Evolutionary conservation across 371 early-diverging fungal genomes (phyloP), one percentile per base, ranked within the genome.

Genomic region (Rhizopus arrhizus): DNA sequence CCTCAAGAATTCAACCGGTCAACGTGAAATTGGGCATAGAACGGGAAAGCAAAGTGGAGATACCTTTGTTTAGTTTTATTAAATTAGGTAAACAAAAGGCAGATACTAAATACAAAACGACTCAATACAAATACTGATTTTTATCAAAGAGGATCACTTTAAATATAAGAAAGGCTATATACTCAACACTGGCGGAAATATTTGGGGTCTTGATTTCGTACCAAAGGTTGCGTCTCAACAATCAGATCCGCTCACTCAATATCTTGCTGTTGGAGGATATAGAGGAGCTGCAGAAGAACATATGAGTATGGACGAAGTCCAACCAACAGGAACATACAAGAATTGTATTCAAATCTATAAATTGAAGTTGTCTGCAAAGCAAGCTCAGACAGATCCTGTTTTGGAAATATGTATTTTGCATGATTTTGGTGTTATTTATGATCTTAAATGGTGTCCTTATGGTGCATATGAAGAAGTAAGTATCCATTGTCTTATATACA

Each of bases 201-300:
- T 84, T 13, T 85, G 87, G 86, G 83, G 81, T 6, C 47, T 87
- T 42, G 82, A 81, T 48, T 85, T 86, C 74, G 76, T 72, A 15
- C 80, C 81, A 9, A 74, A 74, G 29, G 42, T 71, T n/a, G n/a
- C 45, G 0, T 10, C 57, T 3, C 33, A 48, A 0, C 67, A 69
- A 43, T 40, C 40, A 0, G 58, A 69, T 59, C 55, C 45, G 55
- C 53, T 28, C 9, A 59, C 40, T 31, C 86, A 86, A 43, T 87
- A 83, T 56, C 52, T 87, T 1, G 88, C 86, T 8, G 68, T 84
- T 22, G 84, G 69, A 8, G 86, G 86, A 0, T 86, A 83, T 56
- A 70, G 65, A 53, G 60, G 72, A 3, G 69, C 73, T n/a, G 38
- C 60, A 6, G 65, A 72, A 2, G 79, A 80, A 40, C 75, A 74